Conservation (phyloP, 768 basidiomycete species). For the Xerocomellus amylosporus region DNA sequence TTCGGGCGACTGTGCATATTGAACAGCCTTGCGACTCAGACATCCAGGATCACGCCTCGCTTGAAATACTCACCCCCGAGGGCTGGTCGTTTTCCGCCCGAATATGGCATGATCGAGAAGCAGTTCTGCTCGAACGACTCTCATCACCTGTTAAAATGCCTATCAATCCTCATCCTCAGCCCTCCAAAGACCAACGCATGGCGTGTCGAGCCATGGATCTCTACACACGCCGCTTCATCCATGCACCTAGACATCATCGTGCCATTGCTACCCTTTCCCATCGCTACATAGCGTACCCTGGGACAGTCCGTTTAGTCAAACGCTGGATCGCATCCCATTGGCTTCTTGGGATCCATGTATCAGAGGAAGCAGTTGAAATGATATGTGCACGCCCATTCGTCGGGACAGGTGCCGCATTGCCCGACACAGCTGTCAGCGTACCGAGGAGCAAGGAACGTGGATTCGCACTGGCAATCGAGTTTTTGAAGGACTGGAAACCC, state of each 20-base stretch:
- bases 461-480: conserved; percentile 69
- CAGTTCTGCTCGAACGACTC: conserved; percentile 69
- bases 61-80: conserved; percentile 76
- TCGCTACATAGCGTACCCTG: conserved; percentile 72
- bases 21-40: conserved; percentile 49
- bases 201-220: conserved; percentile 56
- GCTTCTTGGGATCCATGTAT: conserved; percentile 72
- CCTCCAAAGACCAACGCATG: conserved; percentile 46
- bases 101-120: conserved; percentile 88
- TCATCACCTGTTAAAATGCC: conserved; percentile 42
- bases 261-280: conserved; percentile 79
- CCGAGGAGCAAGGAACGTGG: conserved; percentile 79
- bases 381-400: conserved; percentile 80
- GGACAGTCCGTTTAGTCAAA: conserved; percentile 85
- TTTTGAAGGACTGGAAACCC: conserved; percentile 85
- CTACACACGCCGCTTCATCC: conserved; percentile 70
- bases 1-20: conserved; percentile 58
- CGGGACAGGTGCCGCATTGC: conserved; percentile 37
- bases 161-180: conserved; percentile 2
- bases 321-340: conserved; percentile 92
- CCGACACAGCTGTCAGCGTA: conserved; percentile 40
- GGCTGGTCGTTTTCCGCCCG: conserved; percentile 86
- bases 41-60: conserved; percentile 62
- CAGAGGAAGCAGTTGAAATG: conserved; percentile 79
- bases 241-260: conserved; percentile 81